These are phyloP conservation scores for Neurospora sp. DNA, from an alignment of 2,329 filamentous ascomycete species.

Conservation along the genomic window DNA sequence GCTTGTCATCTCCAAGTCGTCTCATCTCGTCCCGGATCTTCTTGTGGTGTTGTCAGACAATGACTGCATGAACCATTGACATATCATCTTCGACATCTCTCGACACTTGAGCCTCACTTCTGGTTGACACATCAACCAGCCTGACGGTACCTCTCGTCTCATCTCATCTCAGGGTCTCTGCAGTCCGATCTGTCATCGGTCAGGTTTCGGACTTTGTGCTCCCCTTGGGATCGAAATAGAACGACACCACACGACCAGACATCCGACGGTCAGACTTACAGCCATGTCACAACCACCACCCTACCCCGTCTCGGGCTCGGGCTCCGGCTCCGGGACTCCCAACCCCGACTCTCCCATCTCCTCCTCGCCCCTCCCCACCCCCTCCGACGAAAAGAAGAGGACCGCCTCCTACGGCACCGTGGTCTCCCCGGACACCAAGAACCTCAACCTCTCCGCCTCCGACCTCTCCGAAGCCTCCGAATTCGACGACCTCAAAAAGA, in stretches of 20 bases:
- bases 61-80: not conserved
- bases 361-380: not conserved
- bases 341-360: not conserved
- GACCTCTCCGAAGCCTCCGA: not conserved
- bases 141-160: not conserved
- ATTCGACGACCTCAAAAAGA: not conserved
- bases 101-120: not conserved
- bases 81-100: not conserved
- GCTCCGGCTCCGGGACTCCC: not conserved
- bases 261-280: not conserved
- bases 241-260: not conserved
- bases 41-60: not conserved
- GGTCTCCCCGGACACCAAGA: not conserved
- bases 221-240: not conserved
- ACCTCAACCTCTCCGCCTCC: not conserved
- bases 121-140: not conserved
- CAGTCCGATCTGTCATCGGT: not conserved
- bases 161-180: not conserved
- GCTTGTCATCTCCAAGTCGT: not conserved
- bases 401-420: not conserved
- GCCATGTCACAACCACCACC: not conserved
- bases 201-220: not conserved
- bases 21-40: not conserved
- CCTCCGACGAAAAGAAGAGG: not conserved
- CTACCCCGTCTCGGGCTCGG: not conserved